Conservation (phyloP, 805 yeast genomes). For the Lipomyces anomalus region DNA sequence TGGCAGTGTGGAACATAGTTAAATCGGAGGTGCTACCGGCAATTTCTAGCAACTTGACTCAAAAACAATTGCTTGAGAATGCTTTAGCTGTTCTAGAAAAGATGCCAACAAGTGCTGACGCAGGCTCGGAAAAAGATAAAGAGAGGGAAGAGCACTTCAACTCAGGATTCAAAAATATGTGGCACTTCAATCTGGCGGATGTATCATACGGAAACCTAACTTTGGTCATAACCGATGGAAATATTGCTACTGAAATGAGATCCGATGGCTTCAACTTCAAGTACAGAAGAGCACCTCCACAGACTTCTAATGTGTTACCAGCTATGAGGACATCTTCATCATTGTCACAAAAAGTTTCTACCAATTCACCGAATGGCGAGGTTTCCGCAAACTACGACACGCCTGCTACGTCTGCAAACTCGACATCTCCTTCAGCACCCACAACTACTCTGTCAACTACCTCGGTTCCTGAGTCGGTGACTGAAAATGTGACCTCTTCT, state of each 20-base stretch:
- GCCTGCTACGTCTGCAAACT: no score
- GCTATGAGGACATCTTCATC: slow-evolving; percentile 1
- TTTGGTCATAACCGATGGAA: slow-evolving; percentile 42
- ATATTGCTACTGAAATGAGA: slow-evolving; percentile 46
- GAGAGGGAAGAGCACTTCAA: slow-evolving; percentile 55
- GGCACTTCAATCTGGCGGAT: slow-evolving; percentile 76
- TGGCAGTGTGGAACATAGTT: slow-evolving; percentile 58
- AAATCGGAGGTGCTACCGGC: slow-evolving; percentile 46
- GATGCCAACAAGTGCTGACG: slow-evolving; percentile 34
- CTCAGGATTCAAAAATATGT: slow-evolving; percentile 60
- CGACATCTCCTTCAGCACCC: no score
- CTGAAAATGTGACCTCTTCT: no score
- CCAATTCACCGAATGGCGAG: not conserved
- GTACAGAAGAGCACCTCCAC: slow-evolving; percentile 35
- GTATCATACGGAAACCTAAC: slow-evolving; percentile 46
- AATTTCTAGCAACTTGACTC: slow-evolving; percentile 39
- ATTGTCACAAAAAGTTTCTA: not conserved
- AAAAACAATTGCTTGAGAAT: slow-evolving; percentile 45
- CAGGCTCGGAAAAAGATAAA: slow-evolving; percentile 41
- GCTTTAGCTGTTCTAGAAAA: slow-evolving; percentile 59
- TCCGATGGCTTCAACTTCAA: slow-evolving; percentile 62
- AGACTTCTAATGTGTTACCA: not conserved
- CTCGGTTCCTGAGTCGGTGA: no score
- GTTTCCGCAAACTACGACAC: no score
- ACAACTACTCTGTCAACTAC: no score